Evolutionary conservation across 495 filamentous ascomycete genomes (phyloP).

Genomic region (Acidiella bohemica): DNA sequence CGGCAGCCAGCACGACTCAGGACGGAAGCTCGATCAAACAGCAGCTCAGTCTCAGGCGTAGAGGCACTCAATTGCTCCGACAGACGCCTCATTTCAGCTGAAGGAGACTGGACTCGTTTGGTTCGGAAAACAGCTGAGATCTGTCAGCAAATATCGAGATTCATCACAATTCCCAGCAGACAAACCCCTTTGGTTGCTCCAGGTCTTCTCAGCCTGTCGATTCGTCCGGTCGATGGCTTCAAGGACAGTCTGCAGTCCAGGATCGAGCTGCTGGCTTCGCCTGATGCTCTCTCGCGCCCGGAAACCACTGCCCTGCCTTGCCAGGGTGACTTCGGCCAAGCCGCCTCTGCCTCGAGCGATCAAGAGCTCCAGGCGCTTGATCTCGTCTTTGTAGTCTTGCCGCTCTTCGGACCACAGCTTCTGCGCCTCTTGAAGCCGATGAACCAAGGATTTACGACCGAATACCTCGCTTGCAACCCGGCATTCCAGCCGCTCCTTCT

Average conservation of each 20-base stretch:
- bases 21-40: conserved; percentile 10
- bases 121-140: conserved; percentile 14
- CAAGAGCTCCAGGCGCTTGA: conserved; percentile 26
- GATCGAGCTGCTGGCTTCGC: conserved; percentile 3
- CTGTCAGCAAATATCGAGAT: neutral
- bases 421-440: conserved; percentile 9
- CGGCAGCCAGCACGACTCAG: conserved; percentile 14
- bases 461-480: conserved; percentile 5
- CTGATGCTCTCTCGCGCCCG: conserved; percentile 9
- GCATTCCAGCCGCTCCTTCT: conserved; percentile 16
- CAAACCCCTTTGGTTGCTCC: conserved; percentile 22
- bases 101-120: conserved; percentile 21
- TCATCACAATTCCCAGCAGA: neutral
- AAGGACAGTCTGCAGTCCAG: conserved; percentile 14
- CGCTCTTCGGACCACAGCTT: conserved; percentile 18
- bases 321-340: conserved; percentile 23
- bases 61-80: conserved; percentile 22
- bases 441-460: conserved; percentile 6
- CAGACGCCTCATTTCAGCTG: conserved; percentile 21
- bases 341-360: conserved; percentile 23
- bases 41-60: too few relatives aligned
- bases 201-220: conserved; percentile 16
- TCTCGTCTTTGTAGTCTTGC: conserved; percentile 21
- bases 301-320: conserved; percentile 24
- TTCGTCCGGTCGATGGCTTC: conserved; percentile 16